Evolutionary conservation across 2,329 filamentous ascomycete species (phyloP).

Genomic region (Tolypocladium paradoxum): DNA sequence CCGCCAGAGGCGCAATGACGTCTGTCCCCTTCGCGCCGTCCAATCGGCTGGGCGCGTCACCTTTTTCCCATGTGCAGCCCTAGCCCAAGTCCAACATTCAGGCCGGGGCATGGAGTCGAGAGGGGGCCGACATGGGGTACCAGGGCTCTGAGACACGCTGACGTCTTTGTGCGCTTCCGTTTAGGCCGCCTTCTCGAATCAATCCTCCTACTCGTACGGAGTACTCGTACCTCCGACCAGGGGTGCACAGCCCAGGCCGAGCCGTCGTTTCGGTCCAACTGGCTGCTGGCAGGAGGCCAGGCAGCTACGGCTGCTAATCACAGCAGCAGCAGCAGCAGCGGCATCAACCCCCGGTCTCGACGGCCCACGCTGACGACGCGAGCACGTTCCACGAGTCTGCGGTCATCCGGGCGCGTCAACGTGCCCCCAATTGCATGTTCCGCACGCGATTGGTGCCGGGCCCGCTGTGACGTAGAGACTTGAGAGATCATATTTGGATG

Average conservation of each 20-base stretch:
- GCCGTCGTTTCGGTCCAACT: not conserved
- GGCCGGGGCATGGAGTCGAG: not conserved
- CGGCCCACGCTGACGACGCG: not conserved
- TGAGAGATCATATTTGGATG: too few relatives aligned
- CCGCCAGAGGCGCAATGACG: conserved; percentile 6
- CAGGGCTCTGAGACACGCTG: conserved; percentile 5
- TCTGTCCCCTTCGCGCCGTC: conserved; percentile 2
- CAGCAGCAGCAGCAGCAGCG: not conserved
- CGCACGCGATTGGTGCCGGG: not conserved
- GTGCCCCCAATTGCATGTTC: not conserved
- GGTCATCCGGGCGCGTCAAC: not conserved
- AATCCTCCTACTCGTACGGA: too few relatives aligned
- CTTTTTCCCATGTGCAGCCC: conserved; percentile 4
- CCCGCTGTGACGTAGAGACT: not conserved
- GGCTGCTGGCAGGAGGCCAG: not conserved
- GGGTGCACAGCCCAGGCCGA: not conserved
- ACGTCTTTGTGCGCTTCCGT: conserved; percentile 1
- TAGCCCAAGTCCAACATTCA: not conserved
- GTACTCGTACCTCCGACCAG: not conserved
- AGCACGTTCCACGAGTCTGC: not conserved
- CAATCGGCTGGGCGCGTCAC: conserved; percentile 6
- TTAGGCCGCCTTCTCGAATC: conserved; percentile 4
- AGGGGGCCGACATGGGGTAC: not conserved
- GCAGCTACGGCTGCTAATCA: not conserved
- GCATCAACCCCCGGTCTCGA: not conserved